A percentile compares a stretch with the other conserved stretches of the same genome.
Conservation (phyloP, 768 basidiomycete species). For the Xerocomus spinulosus region DNA sequence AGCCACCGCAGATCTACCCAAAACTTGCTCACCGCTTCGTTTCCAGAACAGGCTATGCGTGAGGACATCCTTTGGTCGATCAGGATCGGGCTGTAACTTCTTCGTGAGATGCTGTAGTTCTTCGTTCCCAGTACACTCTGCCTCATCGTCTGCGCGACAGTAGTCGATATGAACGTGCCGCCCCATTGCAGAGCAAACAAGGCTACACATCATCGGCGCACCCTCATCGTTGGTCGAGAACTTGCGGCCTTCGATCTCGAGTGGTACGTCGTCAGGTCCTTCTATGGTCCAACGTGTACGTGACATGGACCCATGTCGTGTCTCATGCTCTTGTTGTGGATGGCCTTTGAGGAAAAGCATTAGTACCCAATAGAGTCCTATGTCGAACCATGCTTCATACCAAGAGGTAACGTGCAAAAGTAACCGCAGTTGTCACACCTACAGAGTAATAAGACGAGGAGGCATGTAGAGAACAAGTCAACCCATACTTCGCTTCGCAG, state of each 20-base stretch:
- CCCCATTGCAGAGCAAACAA: constrained; percentile 51
- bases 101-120: constrained; percentile 45
- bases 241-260: constrained; percentile 53
- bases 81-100: constrained; percentile 44
- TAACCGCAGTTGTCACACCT: constrained; percentile 57
- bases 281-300: constrained; percentile 54
- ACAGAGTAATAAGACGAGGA: neutral
- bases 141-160: constrained; percentile 40
- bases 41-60: constrained; percentile 55
- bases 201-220: constrained; percentile 60
- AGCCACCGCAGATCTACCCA: neutral
- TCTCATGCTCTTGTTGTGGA: constrained; percentile 57
- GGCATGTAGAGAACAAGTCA: neutral
- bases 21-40: constrained; percentile 41
- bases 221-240: constrained; percentile 53
- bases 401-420: constrained; percentile 52
- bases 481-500: constrained; percentile 44
- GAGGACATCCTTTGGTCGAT: constrained; percentile 48
- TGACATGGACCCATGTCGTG: constrained; percentile 61
- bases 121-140: constrained; percentile 35
- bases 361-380: neutral
- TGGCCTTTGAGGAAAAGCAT: constrained; percentile 38
- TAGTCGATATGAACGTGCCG: constrained; percentile 55
- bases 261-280: constrained; percentile 41
- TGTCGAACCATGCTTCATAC: constrained; percentile 26